Conservation (phyloP, 495 filamentous ascomycete species). For the Tuber microsphaerosporum region DNA sequence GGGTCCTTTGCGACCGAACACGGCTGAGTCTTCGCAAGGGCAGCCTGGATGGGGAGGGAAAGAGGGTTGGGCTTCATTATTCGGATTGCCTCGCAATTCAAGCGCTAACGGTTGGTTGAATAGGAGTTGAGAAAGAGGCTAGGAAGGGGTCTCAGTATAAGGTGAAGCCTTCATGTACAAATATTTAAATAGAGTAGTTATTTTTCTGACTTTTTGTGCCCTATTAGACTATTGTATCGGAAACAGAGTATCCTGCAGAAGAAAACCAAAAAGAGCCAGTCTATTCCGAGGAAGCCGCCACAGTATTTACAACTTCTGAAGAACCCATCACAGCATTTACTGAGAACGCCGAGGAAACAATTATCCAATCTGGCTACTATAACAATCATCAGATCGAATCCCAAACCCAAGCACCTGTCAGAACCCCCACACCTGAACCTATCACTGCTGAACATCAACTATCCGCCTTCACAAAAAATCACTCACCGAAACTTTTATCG, state of each 20-base stretch:
- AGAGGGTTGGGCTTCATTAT: conserved; percentile 36
- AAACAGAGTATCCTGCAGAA: conserved; percentile 5
- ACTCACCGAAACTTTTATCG: conserved; percentile 4
- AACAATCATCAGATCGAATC: conserved; percentile 10
- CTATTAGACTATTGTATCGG: conserved; percentile 2
- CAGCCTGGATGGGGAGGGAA: conserved; percentile 11
- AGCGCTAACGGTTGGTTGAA: conserved; percentile 33
- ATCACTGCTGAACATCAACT: background rate
- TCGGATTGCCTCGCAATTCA: conserved; percentile 39
- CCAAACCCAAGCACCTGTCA: conserved; percentile 4
- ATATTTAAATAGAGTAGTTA: conserved; percentile 2
- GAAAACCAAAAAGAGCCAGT: conserved; percentile 9
- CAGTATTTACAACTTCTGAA: conserved; percentile 24
- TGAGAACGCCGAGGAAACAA: conserved; percentile 30
- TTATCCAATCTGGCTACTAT: conserved; percentile 8
- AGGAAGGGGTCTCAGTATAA: conserved; percentile 14
- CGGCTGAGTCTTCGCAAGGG: background rate
- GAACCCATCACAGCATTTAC: conserved; percentile 20
- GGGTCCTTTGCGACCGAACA: background rate
- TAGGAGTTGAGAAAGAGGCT: conserved; percentile 28
- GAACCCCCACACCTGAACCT: background rate
- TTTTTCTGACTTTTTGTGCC: conserved; percentile 1
- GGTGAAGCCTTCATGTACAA: conserved; percentile 9
- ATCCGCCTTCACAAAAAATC: background rate
- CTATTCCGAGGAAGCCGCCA: conserved; percentile 34